Conservation (phyloP, 2,329 filamentous ascomycete genomes). For the Ascochyta lentis region DNA sequence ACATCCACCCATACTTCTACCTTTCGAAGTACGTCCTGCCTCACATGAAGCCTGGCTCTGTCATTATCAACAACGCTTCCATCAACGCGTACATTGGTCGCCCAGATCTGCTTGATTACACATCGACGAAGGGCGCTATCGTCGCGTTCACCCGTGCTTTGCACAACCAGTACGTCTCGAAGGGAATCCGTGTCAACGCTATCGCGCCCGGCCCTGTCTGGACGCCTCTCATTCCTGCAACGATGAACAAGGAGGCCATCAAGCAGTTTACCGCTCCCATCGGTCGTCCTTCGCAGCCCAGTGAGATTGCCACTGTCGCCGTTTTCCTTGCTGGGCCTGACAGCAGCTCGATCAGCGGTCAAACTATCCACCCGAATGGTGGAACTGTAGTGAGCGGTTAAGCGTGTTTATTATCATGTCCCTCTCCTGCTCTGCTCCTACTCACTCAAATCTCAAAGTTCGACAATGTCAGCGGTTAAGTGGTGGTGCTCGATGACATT, state of each 20-base stretch:
- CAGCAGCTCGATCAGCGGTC: conserved; percentile 76
- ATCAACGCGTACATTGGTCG: conserved; percentile 85
- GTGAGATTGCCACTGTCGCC: conserved; percentile 81
- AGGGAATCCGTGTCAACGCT: conserved; percentile 78
- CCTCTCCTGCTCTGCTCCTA: no score
- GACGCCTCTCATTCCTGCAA: conserved; percentile 53
- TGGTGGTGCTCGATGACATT: background rate
- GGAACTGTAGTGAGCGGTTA: conserved; percentile 46
- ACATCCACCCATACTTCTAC: conserved; percentile 84
- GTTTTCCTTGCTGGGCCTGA: conserved; percentile 81
- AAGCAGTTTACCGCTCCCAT: conserved; percentile 77
- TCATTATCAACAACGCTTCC: conserved; percentile 85
- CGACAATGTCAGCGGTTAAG: conserved; percentile 37
- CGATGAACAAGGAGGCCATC: conserved; percentile 63
- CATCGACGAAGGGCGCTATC: conserved; percentile 78
- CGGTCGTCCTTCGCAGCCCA: conserved; percentile 78
- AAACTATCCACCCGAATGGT: conserved; percentile 69
- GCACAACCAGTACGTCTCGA: conserved; percentile 74
- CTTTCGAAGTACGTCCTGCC: conserved; percentile 77
- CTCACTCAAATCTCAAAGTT: no score
- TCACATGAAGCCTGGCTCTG: conserved; percentile 75
- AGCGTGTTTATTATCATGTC: background rate
- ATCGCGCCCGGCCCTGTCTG: conserved; percentile 73
- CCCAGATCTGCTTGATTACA: conserved; percentile 82
- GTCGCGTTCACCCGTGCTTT: conserved; percentile 79